phyloP scores from a whole-genome alignment of 805 yeast species.

The Monosporozyma yasuniensis region DNA sequence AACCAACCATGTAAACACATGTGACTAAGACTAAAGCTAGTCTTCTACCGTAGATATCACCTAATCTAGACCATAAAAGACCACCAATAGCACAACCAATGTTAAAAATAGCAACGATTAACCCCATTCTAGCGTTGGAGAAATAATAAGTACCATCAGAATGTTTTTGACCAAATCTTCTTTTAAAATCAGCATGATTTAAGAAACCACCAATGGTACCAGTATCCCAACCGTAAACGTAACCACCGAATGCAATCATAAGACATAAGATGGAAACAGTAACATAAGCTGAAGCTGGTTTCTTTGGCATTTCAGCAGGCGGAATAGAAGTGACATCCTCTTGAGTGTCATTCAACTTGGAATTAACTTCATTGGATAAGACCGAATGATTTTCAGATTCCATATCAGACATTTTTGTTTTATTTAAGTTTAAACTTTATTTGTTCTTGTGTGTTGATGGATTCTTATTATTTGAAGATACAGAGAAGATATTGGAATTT shows the following conservation, averaged over 20 bases:
- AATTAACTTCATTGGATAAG: background rate
- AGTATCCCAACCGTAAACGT: constrained; percentile 65
- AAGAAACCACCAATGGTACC: constrained; percentile 34
- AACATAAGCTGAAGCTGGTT: constrained; percentile 11
- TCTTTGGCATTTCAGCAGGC: constrained; percentile 22
- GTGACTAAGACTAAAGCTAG: constrained; percentile 39
- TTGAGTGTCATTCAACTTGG: background rate
- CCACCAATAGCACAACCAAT: constrained; percentile 73
- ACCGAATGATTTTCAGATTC: background rate
- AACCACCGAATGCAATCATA: constrained; percentile 28
- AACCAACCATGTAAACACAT: constrained; percentile 53
- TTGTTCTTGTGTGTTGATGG: too few relatives aligned
- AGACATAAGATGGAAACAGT: constrained; percentile 26
- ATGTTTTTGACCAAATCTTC: constrained; percentile 45
- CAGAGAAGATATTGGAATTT: too few relatives aligned
- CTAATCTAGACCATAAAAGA: constrained; percentile 46
- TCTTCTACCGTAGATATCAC: constrained; percentile 30
- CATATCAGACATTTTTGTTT: background rate
- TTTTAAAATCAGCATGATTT: constrained; percentile 48
- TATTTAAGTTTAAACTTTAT: background rate
- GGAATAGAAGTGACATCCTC: constrained; percentile 2
- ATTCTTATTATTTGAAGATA: too few relatives aligned
- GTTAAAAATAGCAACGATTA: constrained; percentile 52
- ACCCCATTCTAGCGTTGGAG: constrained; percentile 47
- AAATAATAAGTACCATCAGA: constrained; percentile 37